Percentiles rank a stretch among this genome's conserved stretches.
Conservation (phyloP, 179 eudicot genomes). For the Spinacia oleracea region DNA sequence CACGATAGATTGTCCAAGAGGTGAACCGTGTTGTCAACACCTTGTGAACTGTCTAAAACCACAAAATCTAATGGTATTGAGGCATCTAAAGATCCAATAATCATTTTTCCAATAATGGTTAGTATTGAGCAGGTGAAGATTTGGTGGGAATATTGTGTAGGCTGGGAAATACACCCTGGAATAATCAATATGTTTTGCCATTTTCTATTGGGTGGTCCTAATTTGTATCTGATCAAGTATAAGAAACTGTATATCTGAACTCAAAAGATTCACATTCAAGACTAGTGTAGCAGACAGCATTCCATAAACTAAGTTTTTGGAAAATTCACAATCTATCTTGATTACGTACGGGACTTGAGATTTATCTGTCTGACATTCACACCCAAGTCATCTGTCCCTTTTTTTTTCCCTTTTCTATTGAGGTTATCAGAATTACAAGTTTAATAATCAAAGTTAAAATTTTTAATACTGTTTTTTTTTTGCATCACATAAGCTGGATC, state of each 20-base stretch:
- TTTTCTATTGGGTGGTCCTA: not conserved
- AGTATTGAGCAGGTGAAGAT: not conserved
- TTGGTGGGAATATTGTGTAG: not conserved
- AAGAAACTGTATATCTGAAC: not conserved
- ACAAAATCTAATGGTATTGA: not conserved
- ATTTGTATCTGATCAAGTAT: not conserved
- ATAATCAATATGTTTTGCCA: not conserved
- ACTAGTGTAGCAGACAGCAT: not conserved
- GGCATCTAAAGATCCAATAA: not conserved
- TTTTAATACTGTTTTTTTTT: not conserved
- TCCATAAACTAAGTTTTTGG: not conserved
- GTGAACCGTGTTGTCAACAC: not conserved
- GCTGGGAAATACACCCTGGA: not conserved
- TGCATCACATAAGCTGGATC: conserved; percentile 15
- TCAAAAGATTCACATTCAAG: conserved; percentile 3
- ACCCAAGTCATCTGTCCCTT: not conserved
- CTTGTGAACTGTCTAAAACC: not conserved
- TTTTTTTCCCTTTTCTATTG: not conserved
- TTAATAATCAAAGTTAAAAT: not conserved
- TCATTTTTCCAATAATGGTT: not conserved
- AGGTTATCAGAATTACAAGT: not conserved
- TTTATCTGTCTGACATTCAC: not conserved
- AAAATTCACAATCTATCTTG: not conserved
- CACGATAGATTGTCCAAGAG: not conserved
- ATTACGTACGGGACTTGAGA: not conserved